Conservation (phyloP, 2,329 filamentous ascomycete species). For the Orbilia quercus region DNA sequence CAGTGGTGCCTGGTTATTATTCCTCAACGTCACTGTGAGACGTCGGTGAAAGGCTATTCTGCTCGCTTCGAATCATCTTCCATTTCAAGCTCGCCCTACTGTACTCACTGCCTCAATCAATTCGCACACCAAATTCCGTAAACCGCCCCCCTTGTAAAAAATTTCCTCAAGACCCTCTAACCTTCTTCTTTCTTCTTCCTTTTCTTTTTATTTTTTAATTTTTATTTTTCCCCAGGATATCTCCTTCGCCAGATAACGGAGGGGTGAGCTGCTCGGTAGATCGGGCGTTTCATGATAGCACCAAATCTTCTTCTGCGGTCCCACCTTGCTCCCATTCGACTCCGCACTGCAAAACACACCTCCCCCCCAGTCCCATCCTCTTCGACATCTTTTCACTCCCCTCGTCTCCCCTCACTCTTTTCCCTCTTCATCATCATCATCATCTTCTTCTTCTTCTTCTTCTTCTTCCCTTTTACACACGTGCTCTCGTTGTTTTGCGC, state of each 20-base stretch:
- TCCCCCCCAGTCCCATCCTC: too few species aligned
- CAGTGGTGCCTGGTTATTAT: too few species aligned
- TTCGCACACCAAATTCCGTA: too few species aligned
- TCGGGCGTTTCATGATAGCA: slow-evolving; percentile 42
- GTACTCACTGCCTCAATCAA: too few species aligned
- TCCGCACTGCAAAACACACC: slow-evolving; percentile 10
- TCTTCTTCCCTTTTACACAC: slow-evolving; percentile 22
- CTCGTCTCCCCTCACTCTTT: too few species aligned
- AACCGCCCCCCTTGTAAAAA: too few species aligned
- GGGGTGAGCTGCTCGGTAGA: slow-evolving; percentile 34
- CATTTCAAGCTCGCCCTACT: slow-evolving; percentile 4
- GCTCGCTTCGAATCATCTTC: slow-evolving; percentile 23
- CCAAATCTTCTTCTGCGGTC: slow-evolving; percentile 7
- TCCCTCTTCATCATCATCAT: slow-evolving; percentile 23
- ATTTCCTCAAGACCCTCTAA: too few species aligned
- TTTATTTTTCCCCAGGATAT: not conserved
- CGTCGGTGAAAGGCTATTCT: slow-evolving; percentile 16
- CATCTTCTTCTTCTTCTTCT: slow-evolving; percentile 37
- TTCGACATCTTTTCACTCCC: too few species aligned
- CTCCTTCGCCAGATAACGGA: slow-evolving; percentile 19
- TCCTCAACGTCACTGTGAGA: slow-evolving; percentile 42
- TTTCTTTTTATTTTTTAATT: slow-evolving; percentile 4
- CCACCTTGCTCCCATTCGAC: slow-evolving; percentile 5
- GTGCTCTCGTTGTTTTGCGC: slow-evolving; percentile 3
- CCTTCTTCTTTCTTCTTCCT: slow-evolving; percentile 14